Evolutionary conservation across 306 rosid species (phyloP).

Genomic region (Ceratonia siliqua): DNA sequence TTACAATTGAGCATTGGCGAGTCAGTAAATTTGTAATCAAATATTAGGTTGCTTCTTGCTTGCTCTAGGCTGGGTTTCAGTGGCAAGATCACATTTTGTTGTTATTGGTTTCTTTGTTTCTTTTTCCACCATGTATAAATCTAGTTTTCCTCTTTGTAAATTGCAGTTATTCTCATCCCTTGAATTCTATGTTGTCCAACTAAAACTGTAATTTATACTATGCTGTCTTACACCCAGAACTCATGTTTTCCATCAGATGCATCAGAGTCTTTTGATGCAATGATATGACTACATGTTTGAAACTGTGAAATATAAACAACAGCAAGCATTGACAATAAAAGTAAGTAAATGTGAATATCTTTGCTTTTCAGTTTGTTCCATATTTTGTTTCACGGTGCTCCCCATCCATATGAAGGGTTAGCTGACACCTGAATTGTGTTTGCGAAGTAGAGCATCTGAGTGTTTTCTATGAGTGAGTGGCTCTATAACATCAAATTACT

Average conservation of each 20-base stretch:
- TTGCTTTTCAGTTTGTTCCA: neutral
- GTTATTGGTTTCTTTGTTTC: neutral
- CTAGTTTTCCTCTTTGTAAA: neutral
- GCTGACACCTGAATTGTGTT: neutral
- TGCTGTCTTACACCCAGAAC: neutral
- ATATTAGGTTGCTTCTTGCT: neutral
- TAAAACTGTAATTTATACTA: neutral
- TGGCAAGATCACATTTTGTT: constrained; percentile 7
- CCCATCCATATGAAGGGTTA: neutral
- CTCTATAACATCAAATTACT: neutral
- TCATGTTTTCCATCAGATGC: neutral
- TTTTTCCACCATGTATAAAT: neutral
- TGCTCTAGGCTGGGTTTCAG: constrained; percentile 5
- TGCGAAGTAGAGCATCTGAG: neutral
- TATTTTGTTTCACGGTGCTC: neutral
- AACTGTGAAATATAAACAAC: neutral
- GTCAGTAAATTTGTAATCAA: constrained; percentile 1
- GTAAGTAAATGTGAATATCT: neutral
- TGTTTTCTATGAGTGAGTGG: neutral
- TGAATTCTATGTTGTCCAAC: neutral
- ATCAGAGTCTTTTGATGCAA: neutral
- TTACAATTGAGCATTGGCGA: neutral
- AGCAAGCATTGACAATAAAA: neutral
- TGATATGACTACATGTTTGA: no score
- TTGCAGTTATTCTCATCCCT: neutral